A percentile compares a stretch with the other conserved stretches of the same genome.
These are phyloP conservation scores for Coemansia sp. DNA, from an alignment of 192 early-diverging fungal genomes.

Conservation along the genomic window DNA sequence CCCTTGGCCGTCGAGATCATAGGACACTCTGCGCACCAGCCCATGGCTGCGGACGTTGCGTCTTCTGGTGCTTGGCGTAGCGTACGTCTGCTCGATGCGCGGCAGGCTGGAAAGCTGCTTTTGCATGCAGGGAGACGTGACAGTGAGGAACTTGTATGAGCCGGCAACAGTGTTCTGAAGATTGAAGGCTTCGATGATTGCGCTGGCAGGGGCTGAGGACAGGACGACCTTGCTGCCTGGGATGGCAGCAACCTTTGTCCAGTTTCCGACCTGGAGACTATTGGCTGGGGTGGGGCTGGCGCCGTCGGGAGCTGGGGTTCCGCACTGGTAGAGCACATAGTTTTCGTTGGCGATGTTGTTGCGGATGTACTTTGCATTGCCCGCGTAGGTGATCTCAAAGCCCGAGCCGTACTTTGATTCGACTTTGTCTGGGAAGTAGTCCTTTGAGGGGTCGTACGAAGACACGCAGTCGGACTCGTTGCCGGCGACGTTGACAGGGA, in stretches of 20 bases:
- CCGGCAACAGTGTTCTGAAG: conserved; percentile 35
- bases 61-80: conserved; percentile 16
- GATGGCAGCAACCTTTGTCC: conserved; percentile 39
- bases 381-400: conserved; percentile 63
- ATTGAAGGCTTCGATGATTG: conserved; percentile 45
- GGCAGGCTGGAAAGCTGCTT: conserved; percentile 51
- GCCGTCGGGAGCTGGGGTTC: conserved; percentile 56
- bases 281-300: conserved; percentile 49
- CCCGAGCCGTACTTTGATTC: conserved; percentile 57
- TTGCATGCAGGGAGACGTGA: conserved; percentile 57
- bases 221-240: conserved; percentile 45
- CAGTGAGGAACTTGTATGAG: conserved; percentile 35
- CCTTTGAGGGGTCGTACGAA: conserved; percentile 26
- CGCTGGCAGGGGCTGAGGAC: conserved; percentile 46
- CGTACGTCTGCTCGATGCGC: conserved; percentile 37
- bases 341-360: conserved; percentile 57
- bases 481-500: conserved; percentile 6
- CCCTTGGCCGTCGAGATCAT: conserved; percentile 51
- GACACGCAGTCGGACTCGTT: conserved; percentile 38
- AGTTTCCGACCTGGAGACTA: conserved; percentile 50
- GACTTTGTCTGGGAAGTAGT: conserved; percentile 57
- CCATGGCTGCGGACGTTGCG: conserved; percentile 2
- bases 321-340: conserved; percentile 73
- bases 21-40: conserved; percentile 41
- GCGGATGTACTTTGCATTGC: conserved; percentile 66